phyloP scores from a whole-genome alignment of 345 rosid genomes.

The Turnera subulata region DNA sequence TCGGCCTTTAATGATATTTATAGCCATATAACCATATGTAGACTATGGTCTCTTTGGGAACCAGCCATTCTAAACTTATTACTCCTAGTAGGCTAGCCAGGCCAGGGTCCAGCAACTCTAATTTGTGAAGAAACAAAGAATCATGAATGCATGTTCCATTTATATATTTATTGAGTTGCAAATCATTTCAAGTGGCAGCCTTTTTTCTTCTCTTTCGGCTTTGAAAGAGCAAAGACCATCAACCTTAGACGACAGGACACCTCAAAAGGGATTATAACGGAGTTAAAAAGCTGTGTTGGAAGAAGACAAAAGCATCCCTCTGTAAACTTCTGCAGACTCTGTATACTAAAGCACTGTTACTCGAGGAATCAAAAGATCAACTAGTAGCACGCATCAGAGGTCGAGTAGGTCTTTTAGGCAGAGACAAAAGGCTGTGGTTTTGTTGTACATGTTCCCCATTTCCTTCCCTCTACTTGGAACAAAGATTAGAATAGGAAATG shows the following conservation, averaged over 20 bases:
- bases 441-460: slow-evolving; percentile 20
- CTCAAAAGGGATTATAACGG: slow-evolving; percentile 17
- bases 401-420: slow-evolving; percentile 1
- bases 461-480: not conserved
- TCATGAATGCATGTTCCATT: not conserved
- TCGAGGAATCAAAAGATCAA: slow-evolving; percentile 8
- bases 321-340: slow-evolving; percentile 10
- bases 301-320: slow-evolving; percentile 27
- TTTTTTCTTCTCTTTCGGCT: not conserved
- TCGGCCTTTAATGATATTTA: too few species aligned
- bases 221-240: slow-evolving; percentile 1
- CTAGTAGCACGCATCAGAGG: not conserved
- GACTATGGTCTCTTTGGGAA: too few species aligned
- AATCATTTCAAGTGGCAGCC: slow-evolving; percentile 10
- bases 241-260: slow-evolving; percentile 19
- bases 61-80: too few species aligned
- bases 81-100: too few species aligned
- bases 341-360: not conserved
- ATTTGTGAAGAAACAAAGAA: not conserved
- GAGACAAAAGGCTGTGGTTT: slow-evolving; percentile 15
- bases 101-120: too few species aligned
- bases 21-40: too few species aligned
- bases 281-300: slow-evolving; percentile 27
- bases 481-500: too few species aligned
- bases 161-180: not conserved